Percentiles rank a stretch among this genome's conserved stretches.
These are phyloP conservation scores for Ligustrum vulgare DNA, from an alignment of 257 asterid genomes.

Conservation along the genomic window DNA sequence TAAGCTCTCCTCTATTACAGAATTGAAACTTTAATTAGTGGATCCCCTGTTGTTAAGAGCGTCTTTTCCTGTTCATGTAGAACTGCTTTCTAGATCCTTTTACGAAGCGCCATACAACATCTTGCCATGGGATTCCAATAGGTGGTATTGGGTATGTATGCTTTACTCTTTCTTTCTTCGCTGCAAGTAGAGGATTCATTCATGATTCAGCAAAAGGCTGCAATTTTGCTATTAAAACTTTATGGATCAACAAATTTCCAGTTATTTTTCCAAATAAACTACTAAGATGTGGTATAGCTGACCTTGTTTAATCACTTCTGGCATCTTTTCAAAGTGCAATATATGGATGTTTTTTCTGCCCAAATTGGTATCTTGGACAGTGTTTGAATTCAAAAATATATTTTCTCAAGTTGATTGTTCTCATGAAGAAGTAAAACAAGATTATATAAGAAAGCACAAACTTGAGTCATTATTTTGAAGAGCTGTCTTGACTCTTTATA, in stretches of 20 bases:
- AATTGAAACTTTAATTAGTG: slow-evolving; percentile 27
- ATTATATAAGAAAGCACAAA: background rate
- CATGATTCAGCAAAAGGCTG: slow-evolving; percentile 3
- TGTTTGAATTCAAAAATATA: background rate
- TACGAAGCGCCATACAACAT: slow-evolving; percentile 61
- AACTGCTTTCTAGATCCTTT: slow-evolving; percentile 81
- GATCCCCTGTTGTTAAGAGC: slow-evolving; percentile 11
- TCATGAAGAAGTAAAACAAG: background rate
- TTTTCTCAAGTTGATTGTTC: slow-evolving; percentile 2
- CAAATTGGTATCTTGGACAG: background rate
- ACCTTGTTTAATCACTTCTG: slow-evolving; percentile 2
- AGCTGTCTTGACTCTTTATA: background rate
- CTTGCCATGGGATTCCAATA: slow-evolving; percentile 93
- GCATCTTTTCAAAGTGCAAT: background rate
- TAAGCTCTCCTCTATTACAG: slow-evolving; percentile 26
- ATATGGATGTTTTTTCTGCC: background rate
- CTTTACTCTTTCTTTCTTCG: slow-evolving; percentile 6
- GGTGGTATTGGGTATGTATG: slow-evolving; percentile 90
- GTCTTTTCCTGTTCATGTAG: slow-evolving; percentile 47
- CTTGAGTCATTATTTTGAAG: slow-evolving; percentile 3
- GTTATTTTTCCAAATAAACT: background rate
- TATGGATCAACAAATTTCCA: background rate
- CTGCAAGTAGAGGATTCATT: background rate
- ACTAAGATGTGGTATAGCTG: background rate
- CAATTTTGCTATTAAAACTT: slow-evolving; percentile 1